Percentiles rank a stretch among this genome's conserved stretches.
These are phyloP conservation scores for Arachis monticola DNA, from an alignment of 331 rosid genomes.

Conservation along the genomic window DNA sequence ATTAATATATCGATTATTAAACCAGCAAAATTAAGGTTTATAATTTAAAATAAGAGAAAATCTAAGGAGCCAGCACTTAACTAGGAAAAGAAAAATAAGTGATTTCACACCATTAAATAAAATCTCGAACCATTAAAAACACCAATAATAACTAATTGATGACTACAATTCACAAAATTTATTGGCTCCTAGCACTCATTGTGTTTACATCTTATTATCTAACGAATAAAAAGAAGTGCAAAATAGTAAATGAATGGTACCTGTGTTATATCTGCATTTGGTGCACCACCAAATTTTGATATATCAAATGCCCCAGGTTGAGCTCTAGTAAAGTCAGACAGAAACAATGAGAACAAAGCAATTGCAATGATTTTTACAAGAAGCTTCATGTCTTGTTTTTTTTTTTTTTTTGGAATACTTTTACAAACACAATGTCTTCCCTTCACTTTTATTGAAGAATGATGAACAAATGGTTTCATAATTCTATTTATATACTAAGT, in stretches of 20 bases:
- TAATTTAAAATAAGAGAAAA: no score
- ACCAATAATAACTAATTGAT: no score
- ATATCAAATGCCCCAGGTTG: slow-evolving; percentile 8
- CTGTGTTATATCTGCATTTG: slow-evolving; percentile 22
- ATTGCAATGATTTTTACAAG: not conserved
- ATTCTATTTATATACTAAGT: not conserved
- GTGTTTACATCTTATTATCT: no score
- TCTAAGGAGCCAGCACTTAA: no score
- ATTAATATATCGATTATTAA: no score
- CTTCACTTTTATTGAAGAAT: not conserved
- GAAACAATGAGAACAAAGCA: not conserved
- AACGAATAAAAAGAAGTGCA: no score
- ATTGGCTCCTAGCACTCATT: no score
- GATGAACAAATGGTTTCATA: not conserved
- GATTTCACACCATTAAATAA: no score
- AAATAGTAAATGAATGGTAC: not conserved
- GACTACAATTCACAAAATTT: no score
- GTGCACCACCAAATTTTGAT: slow-evolving; percentile 21
- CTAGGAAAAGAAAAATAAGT: no score
- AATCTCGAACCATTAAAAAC: no score
- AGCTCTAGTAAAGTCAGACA: not conserved
- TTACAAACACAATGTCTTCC: not conserved
- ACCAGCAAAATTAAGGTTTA: no score
- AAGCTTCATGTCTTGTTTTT: not conserved
- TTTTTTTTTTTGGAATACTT: not conserved